Evolutionary conservation across 2,329 filamentous ascomycete species (phyloP), one percentile per base, ranked within the genome.

Genomic region (Hypoxylon sp.): DNA sequence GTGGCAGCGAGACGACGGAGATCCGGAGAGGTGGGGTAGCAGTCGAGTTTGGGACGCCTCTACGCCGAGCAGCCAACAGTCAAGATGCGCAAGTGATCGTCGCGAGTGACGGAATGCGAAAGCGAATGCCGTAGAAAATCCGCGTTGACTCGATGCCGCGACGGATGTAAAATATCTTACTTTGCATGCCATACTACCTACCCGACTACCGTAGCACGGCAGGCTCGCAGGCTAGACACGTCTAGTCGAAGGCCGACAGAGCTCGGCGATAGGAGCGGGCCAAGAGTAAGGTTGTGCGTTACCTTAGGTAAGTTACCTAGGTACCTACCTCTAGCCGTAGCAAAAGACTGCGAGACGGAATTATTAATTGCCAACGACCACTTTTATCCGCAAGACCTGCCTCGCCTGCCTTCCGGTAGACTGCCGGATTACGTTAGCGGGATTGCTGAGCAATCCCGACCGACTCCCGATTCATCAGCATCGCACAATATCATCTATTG

Each of bases 391-490:
- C 52, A 24, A 55, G 41, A 33, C 31, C 55, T 13, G n/a, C n/a
- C n/a, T n/a, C n/a, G n/a, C n/a, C n/a, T 38, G 58, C 46, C 50
- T 54, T 26, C 46, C 51, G 51, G 37, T 33, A 55, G 21, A 45
- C 41, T 35, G 48, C 45, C 26, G 49, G 40, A 52, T 62, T 55
- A 59, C 59, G 57, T 35, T 35, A 35, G 31, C 53, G 55, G 45
- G 29, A 41, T 55, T 61, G 54, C 48, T 64, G 55, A 64, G 43
- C 48, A 62, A 63, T 64, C 58, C 61, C 61, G 58, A 63, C 47
- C 41, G 15, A 61, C 47, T 55, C 47, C 62, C 56, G 59, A 64
- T 64, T 62, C 59, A 54, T 62, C 54, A 60, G 59, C 55, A 62
- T 48, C 23, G 27, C 35, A 43, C 55, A 58, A 48, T 45, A 55